Base-by-base conservation (phyloP, 495 filamentous ascomycete genomes). In the Pseudomonodictys pantanalensis region DNA sequence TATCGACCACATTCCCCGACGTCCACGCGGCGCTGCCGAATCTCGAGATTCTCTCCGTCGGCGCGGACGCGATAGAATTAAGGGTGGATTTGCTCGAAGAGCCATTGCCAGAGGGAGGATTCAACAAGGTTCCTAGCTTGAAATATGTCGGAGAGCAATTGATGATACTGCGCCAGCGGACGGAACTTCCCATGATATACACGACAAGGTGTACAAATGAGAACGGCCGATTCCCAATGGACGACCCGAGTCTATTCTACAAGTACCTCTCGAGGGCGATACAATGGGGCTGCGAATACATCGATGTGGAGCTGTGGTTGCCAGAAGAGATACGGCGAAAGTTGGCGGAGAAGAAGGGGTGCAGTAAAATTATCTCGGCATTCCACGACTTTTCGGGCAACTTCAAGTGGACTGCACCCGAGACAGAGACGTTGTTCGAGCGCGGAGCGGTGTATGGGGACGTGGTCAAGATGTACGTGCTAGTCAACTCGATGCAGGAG, bases 401-500 rank as follows among this genome's bases (percentile, higher is more conserved):
- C 1, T 91, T 90, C 81, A 89, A 86, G 67, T 93, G 89, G 89
- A 82, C 85, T 5, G 87, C 88, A 0, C 71, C 80, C 3, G 79
- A 83, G 54, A 87, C 88, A 2, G 80, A 86, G 71, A 72, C 77
- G 20, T 79, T 91, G 6, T 93, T 88, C 68, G 74, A 78, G 12
- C 78, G 87, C 54, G 88, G 84, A 15, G 78, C 82, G 41, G 82
- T 83, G 53, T 90, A 91, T 66, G 87, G 86, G 20, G 89, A 92
- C 69, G 88, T 91, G 33, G 84, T 92, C 42, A 93, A 92, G 74
- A 92, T 93, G 88, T 91, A 92, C 65, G 84, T 87, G 17, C 84
- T 91, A 71, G 86, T 88, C 60, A 83, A 80, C 60, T 83, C 85
- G 17, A 83, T 86, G 69, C 86, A 90, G 62, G 89, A 89, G 56